Base-by-base conservation (phyloP, 805 yeast species). In the Pichia kluyveri region DNA sequence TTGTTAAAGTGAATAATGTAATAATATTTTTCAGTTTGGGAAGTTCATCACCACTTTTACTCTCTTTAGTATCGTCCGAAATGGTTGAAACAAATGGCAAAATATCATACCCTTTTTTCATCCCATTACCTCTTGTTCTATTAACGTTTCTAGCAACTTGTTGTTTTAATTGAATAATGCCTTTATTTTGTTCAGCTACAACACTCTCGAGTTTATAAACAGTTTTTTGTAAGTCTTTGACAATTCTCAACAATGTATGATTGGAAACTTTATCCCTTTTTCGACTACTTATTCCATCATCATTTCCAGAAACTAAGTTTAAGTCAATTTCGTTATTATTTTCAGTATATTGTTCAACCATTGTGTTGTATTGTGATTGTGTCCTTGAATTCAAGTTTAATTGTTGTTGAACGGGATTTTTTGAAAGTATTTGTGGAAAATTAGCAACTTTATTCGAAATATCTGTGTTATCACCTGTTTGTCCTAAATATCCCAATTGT, bases 81-180 rank as follows among this genome's bases (percentile, higher is more conserved):
- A 26, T 42, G 6, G 26, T 23, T 23, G 26, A 23, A 23, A 5
- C 5, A 23, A 23, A 23, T 12, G 50, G 50, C 18, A 47, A 54
- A 5, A 57, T 40, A 38, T 62, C 68, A 53, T 52, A 65, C 27
- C 55, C 56, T n/a, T 48, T 46, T 34, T 62, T 66, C 19, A 61
- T 23, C 3, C 69, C 69, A 12, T 61, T 47, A 2, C 66, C 68
- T 27, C 67, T 49, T n/a, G 50, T 38, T 31, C 51, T 49, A 45
- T 65, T 65, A 18, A 53, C 31, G 5, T 56, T 51, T 18, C 59
- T 51, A 7, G 60, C 57, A 17, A 62, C 47, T 19, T 61, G 54
- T 44, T 63, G 67, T 46, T 65, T 65, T 14, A 63, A 51, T 17
- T 57, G 30, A 10, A 59, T 53, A 6, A 56, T 42, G 1, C 57